Evolutionary conservation across 2,329 filamentous ascomycete species (phyloP), one percentile per base, ranked within the genome.

Genomic region (Colletotrichum zoysiae): DNA sequence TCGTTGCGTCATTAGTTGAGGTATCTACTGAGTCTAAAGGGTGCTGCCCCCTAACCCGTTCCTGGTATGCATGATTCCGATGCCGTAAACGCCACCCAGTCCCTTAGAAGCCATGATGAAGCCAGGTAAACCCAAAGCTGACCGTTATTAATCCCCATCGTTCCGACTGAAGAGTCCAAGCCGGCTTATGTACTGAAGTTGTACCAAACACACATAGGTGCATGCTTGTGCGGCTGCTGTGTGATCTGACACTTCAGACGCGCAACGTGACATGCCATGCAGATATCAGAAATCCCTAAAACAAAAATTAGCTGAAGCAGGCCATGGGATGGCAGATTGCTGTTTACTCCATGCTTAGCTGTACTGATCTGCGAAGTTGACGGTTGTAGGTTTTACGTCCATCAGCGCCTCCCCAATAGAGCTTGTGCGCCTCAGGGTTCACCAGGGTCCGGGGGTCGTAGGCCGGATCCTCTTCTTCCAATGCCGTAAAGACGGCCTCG

Each of bases 391-490:
- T 83, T 82, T 95, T 97, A 79, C 93, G 93, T 65, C 95, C 92
- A 2, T 95, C 92, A 0, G 88, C 82, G 5, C 87, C 87, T 3
- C 95, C 95, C 95, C 96, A 99, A 78, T 92, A 96, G 57, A 98
- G 84, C 80, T 91, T 93, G 51, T 93, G 91, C 2, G 95, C 95
- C 77, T 97, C 95, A 0, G 91, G 92, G 74, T 97, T 92, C 48
- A 98, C 94, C 42, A 94, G 88, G 14, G 93, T 95, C 57, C 95
- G 89, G 0, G 96, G 96, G 78, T 99, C 96, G 78, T 97, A 98
- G 0, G 93, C 91, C 0, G 95, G 94, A 2, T 90, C 87, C 72
- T 97, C 94, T 67, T 98, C 95, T 78, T 98, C 95, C n/a, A 98
- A 85, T 0, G 92, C 88, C 8, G 88, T 87, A 74, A 98, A 89